Conservation (phyloP, 2,329 filamentous ascomycete species). For the Xylariaceae sp. region DNA sequence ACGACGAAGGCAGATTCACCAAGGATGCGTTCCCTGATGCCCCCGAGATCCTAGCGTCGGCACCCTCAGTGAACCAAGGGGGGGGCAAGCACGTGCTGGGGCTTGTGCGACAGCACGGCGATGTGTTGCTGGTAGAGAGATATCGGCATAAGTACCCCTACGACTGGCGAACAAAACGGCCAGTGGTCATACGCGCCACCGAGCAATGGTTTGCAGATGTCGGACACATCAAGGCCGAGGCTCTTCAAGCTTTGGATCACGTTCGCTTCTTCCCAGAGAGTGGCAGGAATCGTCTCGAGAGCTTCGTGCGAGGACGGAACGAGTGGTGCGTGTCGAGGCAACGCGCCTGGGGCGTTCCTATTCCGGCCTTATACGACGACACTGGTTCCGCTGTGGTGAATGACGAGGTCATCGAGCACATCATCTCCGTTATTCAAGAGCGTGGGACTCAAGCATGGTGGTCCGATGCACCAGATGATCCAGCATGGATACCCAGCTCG, state of each 20-base stretch:
- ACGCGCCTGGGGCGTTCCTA: slow-evolving; percentile 92
- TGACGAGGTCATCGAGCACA: slow-evolving; percentile 71
- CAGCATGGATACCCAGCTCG: slow-evolving; percentile 65
- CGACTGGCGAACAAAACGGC: slow-evolving; percentile 92
- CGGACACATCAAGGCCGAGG: slow-evolving; percentile 67
- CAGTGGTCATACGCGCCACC: slow-evolving; percentile 84
- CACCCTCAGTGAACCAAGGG: slow-evolving; percentile 62
- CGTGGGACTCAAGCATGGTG: slow-evolving; percentile 92
- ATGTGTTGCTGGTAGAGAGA: slow-evolving; percentile 61
- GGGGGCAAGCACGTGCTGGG: slow-evolving; percentile 64
- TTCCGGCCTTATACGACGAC: slow-evolving; percentile 77
- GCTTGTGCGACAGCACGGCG: slow-evolving; percentile 46
- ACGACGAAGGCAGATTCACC: slow-evolving; percentile 76
- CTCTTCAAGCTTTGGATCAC: slow-evolving; percentile 59
- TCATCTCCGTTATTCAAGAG: slow-evolving; percentile 68
- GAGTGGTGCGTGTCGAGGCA: slow-evolving; percentile 99
- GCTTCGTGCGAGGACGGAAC: slow-evolving; percentile 78
- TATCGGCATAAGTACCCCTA: slow-evolving; percentile 94
- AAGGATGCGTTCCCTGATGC: slow-evolving; percentile 66
- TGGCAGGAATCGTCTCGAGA: slow-evolving; percentile 68
- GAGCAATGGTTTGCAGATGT: slow-evolving; percentile 98
- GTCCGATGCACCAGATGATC: slow-evolving; percentile 69
- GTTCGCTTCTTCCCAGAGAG: slow-evolving; percentile 73
- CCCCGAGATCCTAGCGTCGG: slow-evolving; percentile 54
- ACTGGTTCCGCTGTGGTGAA: slow-evolving; percentile 71